phyloP scores from a whole-genome alignment of 2,329 filamentous ascomycete genomes.

The Pseudopyrenochaeta lycopersici region DNA sequence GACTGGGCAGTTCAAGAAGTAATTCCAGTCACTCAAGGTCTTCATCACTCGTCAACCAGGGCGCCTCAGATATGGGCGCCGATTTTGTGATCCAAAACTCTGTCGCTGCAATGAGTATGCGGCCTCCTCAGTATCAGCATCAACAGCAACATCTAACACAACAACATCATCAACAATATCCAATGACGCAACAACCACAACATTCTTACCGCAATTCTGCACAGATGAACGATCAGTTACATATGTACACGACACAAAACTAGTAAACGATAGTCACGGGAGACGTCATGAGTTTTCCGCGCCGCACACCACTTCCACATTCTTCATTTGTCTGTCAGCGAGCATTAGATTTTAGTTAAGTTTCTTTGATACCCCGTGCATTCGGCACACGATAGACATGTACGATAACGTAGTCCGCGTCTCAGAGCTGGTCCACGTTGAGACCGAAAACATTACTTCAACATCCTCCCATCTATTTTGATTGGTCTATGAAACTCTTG shows the following conservation, averaged over 20 bases:
- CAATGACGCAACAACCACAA: conserved; percentile 25
- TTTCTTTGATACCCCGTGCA: conserved; percentile 5
- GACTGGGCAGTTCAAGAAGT: conserved; percentile 34
- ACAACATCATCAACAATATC: conserved; percentile 32
- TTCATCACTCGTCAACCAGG: conserved; percentile 33
- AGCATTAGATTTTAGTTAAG: conserved; percentile 1
- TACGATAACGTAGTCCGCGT: not conserved
- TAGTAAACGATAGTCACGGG: conserved; percentile 1
- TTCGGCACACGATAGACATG: conserved; percentile 1
- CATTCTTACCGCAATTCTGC: conserved; percentile 27
- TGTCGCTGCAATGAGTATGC: conserved; percentile 29
- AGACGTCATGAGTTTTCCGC: not conserved
- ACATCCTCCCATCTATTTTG: no score
- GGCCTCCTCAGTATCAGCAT: conserved; percentile 24
- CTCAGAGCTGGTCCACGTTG: not conserved
- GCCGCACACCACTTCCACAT: not conserved
- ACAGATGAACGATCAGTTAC: conserved; percentile 34
- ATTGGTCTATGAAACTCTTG: no score
- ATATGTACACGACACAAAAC: conserved; percentile 32
- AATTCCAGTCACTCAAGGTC: conserved; percentile 32
- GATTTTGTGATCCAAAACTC: conserved; percentile 35
- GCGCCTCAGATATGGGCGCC: conserved; percentile 25
- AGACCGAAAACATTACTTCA: not conserved
- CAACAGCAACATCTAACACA: conserved; percentile 21
- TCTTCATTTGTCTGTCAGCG: not conserved